Evolutionary conservation across 208 protist genomes (phyloP).

Genomic region (Willaertia magna): DNA sequence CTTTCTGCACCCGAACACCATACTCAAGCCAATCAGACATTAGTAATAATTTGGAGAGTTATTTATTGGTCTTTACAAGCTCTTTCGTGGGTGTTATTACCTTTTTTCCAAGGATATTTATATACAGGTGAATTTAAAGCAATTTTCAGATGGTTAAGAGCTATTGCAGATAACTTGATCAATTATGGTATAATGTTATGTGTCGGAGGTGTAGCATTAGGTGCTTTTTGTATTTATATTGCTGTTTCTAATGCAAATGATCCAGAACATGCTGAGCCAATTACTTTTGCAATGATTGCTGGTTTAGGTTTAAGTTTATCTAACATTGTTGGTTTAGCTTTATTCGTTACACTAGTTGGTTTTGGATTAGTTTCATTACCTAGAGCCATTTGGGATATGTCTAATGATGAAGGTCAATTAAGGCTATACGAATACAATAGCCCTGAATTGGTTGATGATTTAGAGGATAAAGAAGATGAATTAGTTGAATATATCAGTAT

Average conservation of each 20-base stretch:
- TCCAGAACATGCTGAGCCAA: background rate
- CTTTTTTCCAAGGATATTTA: background rate
- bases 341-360: background rate
- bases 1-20: too few species aligned
- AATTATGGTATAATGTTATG: background rate
- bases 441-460: background rate
- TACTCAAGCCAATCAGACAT: background rate
- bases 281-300: background rate
- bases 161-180: background rate
- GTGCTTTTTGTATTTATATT: background rate
- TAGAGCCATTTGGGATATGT: background rate
- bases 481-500: background rate
- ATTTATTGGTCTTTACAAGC: constrained; percentile 5
- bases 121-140: background rate
- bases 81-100: background rate
- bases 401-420: background rate
- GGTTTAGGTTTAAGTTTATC: background rate
- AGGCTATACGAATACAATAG: background rate
- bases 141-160: background rate
- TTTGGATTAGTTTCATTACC: background rate
- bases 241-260: background rate
- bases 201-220: background rate
- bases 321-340: background rate
- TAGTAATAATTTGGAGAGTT: background rate
- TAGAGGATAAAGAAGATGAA: background rate